Conservation (phyloP, 2,329 filamentous ascomycete species). For the Beauveria sp. region DNA sequence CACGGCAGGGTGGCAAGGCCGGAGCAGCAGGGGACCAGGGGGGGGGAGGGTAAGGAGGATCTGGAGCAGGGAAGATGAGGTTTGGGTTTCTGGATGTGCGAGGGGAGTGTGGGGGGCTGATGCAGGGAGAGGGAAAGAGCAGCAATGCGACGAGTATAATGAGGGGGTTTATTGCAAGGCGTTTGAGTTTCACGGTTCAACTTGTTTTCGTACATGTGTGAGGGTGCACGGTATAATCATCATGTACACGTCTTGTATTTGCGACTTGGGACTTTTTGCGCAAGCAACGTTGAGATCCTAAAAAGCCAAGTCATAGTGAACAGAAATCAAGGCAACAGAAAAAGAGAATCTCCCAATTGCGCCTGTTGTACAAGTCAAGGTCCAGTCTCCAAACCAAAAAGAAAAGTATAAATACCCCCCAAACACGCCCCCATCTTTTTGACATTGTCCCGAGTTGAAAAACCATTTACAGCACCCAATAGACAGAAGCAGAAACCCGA, state of each 20-base stretch:
- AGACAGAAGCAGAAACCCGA: neutral
- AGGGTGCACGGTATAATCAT: too few species aligned
- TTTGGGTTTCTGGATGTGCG: neutral
- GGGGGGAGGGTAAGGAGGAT: neutral
- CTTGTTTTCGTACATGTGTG: neutral
- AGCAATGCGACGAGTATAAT: too few species aligned
- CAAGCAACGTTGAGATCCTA: neutral
- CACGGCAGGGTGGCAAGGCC: slow-evolving; percentile 39
- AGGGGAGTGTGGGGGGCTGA: neutral
- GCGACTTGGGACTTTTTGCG: neutral
- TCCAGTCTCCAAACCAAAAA: neutral
- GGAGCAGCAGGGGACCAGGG: slow-evolving; percentile 3
- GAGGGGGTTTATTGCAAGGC: neutral
- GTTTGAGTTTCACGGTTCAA: neutral
- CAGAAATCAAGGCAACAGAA: neutral
- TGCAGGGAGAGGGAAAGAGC: too few species aligned
- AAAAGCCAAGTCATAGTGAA: neutral
- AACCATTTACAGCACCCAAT: neutral
- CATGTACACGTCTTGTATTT: neutral
- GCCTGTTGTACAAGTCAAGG: slow-evolving; percentile 8
- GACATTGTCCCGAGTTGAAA: neutral
- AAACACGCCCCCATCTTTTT: neutral
- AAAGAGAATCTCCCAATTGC: neutral
- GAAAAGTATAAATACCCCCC: neutral
- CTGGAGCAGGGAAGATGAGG: neutral